These are phyloP conservation scores for Aspergillus puulaauensis DNA, from an alignment of 2,329 filamentous ascomycete genomes.

Conservation along the genomic window DNA sequence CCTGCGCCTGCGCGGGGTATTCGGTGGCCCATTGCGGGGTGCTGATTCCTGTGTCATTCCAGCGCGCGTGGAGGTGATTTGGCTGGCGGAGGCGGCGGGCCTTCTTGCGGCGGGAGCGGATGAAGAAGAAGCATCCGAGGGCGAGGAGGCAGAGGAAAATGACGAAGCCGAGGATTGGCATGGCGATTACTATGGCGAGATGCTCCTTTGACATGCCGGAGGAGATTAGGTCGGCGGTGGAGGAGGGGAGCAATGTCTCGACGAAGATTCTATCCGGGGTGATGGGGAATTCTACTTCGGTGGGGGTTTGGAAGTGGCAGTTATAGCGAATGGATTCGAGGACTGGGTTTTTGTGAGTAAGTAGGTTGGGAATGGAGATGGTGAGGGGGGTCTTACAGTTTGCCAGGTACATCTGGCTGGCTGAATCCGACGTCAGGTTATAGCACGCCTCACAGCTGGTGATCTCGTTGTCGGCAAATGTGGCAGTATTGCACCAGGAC, in stretches of 20 bases:
- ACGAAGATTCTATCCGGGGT: conserved; percentile 43
- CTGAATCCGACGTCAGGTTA: conserved; percentile 30
- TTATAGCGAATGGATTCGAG: conserved; percentile 47
- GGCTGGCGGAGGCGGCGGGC: conserved; percentile 27
- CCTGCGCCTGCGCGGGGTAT: conserved; percentile 17
- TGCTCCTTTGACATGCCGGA: conserved; percentile 23
- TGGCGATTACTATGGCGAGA: conserved; percentile 42
- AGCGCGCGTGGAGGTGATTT: conserved; percentile 32
- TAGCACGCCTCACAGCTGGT: conserved; percentile 46
- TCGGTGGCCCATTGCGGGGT: conserved; percentile 30
- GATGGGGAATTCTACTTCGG: conserved; percentile 40
- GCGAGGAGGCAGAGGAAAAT: conserved; percentile 33
- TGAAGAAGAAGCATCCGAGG: conserved; percentile 43
- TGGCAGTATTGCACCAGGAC: conserved; percentile 37
- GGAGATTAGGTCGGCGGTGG: conserved; percentile 23
- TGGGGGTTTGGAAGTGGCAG: conserved; percentile 40
- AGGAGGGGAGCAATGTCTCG: conserved; percentile 37
- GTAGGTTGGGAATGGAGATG: neutral
- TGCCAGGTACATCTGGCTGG: conserved; percentile 39
- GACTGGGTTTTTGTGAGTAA: conserved; percentile 28
- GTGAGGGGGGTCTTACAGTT: conserved; percentile 41
- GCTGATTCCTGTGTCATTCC: conserved; percentile 34
- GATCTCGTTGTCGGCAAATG: conserved; percentile 43
- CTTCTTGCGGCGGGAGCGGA: conserved; percentile 42
- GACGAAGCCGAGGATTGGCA: conserved; percentile 45